Evolutionary conservation across 306 rosid species (phyloP).

Genomic region (Malus sylvestris): DNA sequence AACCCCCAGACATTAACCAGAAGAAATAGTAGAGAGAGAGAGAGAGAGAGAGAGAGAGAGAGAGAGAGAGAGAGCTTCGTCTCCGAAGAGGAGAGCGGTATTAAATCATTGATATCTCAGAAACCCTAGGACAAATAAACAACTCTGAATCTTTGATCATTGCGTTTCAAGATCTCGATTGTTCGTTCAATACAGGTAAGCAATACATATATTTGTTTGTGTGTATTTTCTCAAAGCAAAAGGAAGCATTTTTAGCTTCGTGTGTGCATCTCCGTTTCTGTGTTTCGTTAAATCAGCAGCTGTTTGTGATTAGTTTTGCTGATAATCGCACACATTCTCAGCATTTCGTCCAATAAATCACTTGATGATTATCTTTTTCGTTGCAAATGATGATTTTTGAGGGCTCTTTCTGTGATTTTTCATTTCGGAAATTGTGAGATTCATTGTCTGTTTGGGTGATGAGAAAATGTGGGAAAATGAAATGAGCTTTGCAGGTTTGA

Average conservation of each 20-base stretch:
- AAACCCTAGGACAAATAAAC: constrained; percentile 45
- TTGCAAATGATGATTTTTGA: not conserved
- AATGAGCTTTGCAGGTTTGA: constrained; percentile 10
- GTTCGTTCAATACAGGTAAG: constrained; percentile 43
- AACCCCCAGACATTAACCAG: constrained; percentile 37
- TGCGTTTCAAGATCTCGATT: constrained; percentile 65
- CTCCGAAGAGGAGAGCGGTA: constrained; percentile 10
- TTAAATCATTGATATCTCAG: constrained; percentile 6
- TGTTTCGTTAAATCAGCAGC: constrained; percentile 14
- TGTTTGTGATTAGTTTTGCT: constrained; percentile 8
- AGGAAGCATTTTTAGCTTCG: constrained; percentile 2
- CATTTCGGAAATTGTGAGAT: constrained; percentile 2
- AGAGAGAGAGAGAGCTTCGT: constrained; percentile 2
- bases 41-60: constrained; percentile 15
- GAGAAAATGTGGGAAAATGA: constrained; percentile 9
- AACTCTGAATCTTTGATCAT: constrained; percentile 30
- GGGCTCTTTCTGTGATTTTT: not conserved
- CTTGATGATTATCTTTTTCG: not conserved
- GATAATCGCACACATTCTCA: constrained; percentile 16
- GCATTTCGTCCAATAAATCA: constrained; percentile 9
- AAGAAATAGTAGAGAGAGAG: constrained; percentile 28
- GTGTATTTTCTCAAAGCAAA: too few species aligned
- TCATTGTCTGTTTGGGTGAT: constrained; percentile 17
- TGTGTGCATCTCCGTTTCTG: constrained; percentile 21
- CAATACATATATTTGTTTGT: not conserved